Conservation (phyloP, 2,329 filamentous ascomycete genomes). For the Epichloe sibirici region DNA sequence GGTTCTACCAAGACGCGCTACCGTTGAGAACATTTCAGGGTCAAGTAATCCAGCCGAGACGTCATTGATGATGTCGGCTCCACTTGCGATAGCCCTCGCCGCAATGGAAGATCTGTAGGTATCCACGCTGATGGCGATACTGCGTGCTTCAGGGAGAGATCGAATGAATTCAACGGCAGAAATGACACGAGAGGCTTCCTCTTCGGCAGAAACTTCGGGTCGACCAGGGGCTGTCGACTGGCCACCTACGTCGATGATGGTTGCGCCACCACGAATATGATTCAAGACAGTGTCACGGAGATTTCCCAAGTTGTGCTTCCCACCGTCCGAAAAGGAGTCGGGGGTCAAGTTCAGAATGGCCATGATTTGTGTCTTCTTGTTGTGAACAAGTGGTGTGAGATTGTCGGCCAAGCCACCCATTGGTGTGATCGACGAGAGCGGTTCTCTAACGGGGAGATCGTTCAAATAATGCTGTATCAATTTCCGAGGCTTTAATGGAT, state of each 20-base stretch:
- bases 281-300: slow-evolving; percentile 46
- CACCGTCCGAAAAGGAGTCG: slow-evolving; percentile 94
- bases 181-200: slow-evolving; percentile 68
- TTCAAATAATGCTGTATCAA: slow-evolving; percentile 49
- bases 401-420: slow-evolving; percentile 33
- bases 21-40: slow-evolving; percentile 65
- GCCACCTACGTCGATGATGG: slow-evolving; percentile 84
- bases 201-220: slow-evolving; percentile 51
- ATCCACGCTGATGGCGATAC: slow-evolving; percentile 74
- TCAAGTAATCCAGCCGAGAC: slow-evolving; percentile 76
- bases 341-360: slow-evolving; percentile 90
- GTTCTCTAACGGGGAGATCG: slow-evolving; percentile 36
- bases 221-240: slow-evolving; percentile 81
- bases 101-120: slow-evolving; percentile 85
- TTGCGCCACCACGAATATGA: slow-evolving; percentile 59
- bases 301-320: slow-evolving; percentile 42
- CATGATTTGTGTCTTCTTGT: slow-evolving; percentile 69
- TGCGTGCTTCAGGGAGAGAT: slow-evolving; percentile 45
- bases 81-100: slow-evolving; percentile 58
- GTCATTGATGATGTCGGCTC: slow-evolving; percentile 91
- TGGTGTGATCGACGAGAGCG: slow-evolving; percentile 48
- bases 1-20: slow-evolving; percentile 65
- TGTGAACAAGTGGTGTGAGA: slow-evolving; percentile 45
- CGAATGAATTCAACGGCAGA: slow-evolving; percentile 69
- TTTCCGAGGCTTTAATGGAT: slow-evolving; percentile 45